phyloP scores from a whole-genome alignment of 108 stramenopile genomes.

The Pelagomonas calceolata region DNA sequence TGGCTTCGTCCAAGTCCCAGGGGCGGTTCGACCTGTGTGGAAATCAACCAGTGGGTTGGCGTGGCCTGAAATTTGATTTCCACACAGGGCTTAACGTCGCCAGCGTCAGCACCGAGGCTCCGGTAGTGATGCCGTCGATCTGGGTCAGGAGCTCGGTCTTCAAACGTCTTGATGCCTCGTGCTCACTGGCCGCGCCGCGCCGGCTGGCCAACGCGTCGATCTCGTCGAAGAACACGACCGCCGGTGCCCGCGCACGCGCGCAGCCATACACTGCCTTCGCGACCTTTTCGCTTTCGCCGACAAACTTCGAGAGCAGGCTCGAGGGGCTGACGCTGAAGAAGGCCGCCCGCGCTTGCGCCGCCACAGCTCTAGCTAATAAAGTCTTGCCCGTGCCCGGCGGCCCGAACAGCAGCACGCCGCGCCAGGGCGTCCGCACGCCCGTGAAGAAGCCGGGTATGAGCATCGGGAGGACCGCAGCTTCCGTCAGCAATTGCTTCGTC shows the following conservation, averaged over 20 bases:
- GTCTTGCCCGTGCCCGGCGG: conserved; percentile 98
- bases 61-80: no score
- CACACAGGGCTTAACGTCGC: conserved; percentile 85
- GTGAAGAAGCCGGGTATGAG: conserved; percentile 52
- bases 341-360: conserved; percentile 74
- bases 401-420: conserved; percentile 81
- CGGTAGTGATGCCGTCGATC: conserved; percentile 97
- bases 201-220: conserved; percentile 80
- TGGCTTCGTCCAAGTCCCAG: conserved; percentile 71
- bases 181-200: conserved; percentile 47
- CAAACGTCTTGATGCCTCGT: conserved; percentile 68
- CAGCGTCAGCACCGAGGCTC: conserved; percentile 48
- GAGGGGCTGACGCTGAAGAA: conserved; percentile 87
- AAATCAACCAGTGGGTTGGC: no score
- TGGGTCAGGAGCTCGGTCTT: conserved; percentile 89
- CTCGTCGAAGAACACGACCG: conserved; percentile 97
- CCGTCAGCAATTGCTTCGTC: conserved; percentile 49
- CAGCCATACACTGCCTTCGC: conserved; percentile 78
- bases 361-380: conserved; percentile 84
- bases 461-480: conserved; percentile 48
- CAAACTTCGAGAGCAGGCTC: conserved; percentile 86
- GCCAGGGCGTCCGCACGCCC: no score
- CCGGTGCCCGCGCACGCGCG: conserved; percentile 83
- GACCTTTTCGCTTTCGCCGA: conserved; percentile 93
- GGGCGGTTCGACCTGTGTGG: conserved; percentile 93